A percentile compares a stretch with the other conserved stretches of the same genome.
These are phyloP conservation scores for Fomitopsis schrenkii DNA, from an alignment of 1,284 basidiomycete species.

Conservation along the genomic window DNA sequence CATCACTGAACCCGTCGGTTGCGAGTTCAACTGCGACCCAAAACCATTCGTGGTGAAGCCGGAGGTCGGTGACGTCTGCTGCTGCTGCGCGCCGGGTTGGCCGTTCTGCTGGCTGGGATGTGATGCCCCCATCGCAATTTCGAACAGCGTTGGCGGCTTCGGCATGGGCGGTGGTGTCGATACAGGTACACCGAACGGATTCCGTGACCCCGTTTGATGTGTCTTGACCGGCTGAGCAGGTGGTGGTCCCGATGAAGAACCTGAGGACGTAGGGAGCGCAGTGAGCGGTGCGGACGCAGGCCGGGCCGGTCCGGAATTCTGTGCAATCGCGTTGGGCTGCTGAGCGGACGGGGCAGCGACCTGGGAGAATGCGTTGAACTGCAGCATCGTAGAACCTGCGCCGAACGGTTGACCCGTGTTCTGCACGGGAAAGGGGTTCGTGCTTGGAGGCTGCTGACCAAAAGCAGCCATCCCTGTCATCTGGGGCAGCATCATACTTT, in stretches of 20 bases:
- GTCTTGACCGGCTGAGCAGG: conserved; percentile 64
- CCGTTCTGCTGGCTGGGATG: conserved; percentile 18
- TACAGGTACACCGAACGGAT: conserved; percentile 86
- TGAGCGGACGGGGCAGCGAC: conserved; percentile 5
- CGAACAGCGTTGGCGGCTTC: conserved; percentile 77
- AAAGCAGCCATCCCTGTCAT: conserved; percentile 45
- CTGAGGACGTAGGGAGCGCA: conserved; percentile 20
- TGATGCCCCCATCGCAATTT: conserved; percentile 58
- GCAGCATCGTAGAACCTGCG: conserved; percentile 15
- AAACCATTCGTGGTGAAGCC: conserved; percentile 11
- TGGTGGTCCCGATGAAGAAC: conserved; percentile 34
- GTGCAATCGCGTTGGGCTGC: background rate
- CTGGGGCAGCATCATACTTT: conserved; percentile 65
- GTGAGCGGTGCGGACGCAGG: conserved; percentile 66
- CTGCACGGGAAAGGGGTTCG: conserved; percentile 27
- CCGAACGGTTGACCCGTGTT: conserved; percentile 8
- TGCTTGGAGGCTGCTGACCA: conserved; percentile 14
- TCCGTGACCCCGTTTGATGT: conserved; percentile 91
- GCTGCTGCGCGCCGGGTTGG: conserved; percentile 13
- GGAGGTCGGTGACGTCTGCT: conserved; percentile 10
- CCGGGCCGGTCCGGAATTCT: conserved; percentile 37
- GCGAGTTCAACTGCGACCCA: conserved; percentile 8
- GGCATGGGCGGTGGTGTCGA: conserved; percentile 67
- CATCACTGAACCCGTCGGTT: conserved; percentile 47
- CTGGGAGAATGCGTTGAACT: conserved; percentile 16